Base-by-base conservation (phyloP, 495 filamentous ascomycete genomes). In the Penicillium psychrofluorescens region DNA sequence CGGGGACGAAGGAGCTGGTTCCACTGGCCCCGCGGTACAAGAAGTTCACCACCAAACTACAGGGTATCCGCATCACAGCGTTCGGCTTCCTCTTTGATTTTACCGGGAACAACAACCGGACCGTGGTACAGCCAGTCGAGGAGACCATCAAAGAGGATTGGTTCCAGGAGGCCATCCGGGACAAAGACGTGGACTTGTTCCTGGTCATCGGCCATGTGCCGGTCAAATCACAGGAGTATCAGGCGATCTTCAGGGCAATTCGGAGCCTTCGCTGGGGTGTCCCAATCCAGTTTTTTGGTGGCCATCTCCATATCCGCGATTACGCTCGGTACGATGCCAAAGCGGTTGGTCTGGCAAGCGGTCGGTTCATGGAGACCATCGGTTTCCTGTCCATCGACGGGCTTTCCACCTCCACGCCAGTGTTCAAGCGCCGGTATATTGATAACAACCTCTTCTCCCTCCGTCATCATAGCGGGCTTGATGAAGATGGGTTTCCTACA, bases 311-410 rank as follows among this genome's bases (percentile, higher is more conserved):
- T 58, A 84, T 95, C 35, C 79, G 92, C 6, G 89, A 98, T 54
- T 92, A 85, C 56, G 79, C 72, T 12, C 76, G 77, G 38, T 97
- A 86, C 55, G 92, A 97, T 58, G 68, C 72, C 36, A 85, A 84
- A 49, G 84, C 90, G 1, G 84, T 83, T 46, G 92, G 81, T 1
- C 65, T 98, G 11, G 89, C 90, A 29, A 90, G 85, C 55, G 92
- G 92, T n/a, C 77, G 91, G 2, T 98, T 95, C 62, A 89, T 95
- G 77, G 92, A 98, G 66, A 97, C 94, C n/a, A 81, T 96, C 39
- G 92, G 92, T 6, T 98, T 90, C 71, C 77, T 94, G 79, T 94
- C 90, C 8, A 84, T 97, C 41, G 73, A 81, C 35, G 90, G 87
- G 7, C 67, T 90, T 0, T 58, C 67, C 11, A 70, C 67, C 2